Conservation (phyloP, 2,329 filamentous ascomycete genomes). For the Diplodia scrobiculata region DNA sequence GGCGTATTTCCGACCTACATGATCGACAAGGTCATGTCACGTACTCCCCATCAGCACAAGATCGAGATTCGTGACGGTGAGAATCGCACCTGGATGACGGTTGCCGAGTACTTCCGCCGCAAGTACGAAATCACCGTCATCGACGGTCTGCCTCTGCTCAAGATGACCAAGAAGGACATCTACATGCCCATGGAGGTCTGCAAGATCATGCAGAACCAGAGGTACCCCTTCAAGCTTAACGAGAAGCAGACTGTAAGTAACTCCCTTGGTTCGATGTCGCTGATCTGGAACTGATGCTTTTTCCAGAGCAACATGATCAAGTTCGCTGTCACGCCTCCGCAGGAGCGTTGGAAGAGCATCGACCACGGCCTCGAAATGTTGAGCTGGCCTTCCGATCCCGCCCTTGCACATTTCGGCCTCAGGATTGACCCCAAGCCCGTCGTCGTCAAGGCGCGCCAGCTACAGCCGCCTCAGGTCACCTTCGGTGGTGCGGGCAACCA, state of each 20-base stretch:
- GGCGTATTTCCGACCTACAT: slow-evolving; percentile 48
- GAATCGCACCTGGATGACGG: slow-evolving; percentile 48
- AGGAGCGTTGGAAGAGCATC: slow-evolving; percentile 68
- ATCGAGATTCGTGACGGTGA: slow-evolving; percentile 59
- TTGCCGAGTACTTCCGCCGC: slow-evolving; percentile 60
- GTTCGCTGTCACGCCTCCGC: slow-evolving; percentile 79
- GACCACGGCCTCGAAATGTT: slow-evolving; percentile 66
- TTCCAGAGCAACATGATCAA: slow-evolving; percentile 74
- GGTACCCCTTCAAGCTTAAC: slow-evolving; percentile 61
- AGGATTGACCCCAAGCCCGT: slow-evolving; percentile 67
- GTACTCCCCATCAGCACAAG: slow-evolving; percentile 49
- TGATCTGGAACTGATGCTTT: not conserved
- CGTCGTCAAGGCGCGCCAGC: slow-evolving; percentile 65
- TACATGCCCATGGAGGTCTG: slow-evolving; percentile 61
- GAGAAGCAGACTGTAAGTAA: slow-evolving; percentile 63
- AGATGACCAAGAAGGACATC: slow-evolving; percentile 59
- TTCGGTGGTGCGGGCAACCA: slow-evolving; percentile 54
- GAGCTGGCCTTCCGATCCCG: slow-evolving; percentile 68
- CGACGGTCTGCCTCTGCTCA: slow-evolving; percentile 57
- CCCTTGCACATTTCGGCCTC: slow-evolving; percentile 73
- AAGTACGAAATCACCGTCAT: slow-evolving; percentile 56
- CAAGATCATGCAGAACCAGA: slow-evolving; percentile 57
- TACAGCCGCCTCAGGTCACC: slow-evolving; percentile 70
- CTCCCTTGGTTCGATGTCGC: slow-evolving; percentile 35
- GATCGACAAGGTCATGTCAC: slow-evolving; percentile 54